phyloP scores from a whole-genome alignment of 495 filamentous ascomycete genomes.

The Neurospora sublineolata region DNA sequence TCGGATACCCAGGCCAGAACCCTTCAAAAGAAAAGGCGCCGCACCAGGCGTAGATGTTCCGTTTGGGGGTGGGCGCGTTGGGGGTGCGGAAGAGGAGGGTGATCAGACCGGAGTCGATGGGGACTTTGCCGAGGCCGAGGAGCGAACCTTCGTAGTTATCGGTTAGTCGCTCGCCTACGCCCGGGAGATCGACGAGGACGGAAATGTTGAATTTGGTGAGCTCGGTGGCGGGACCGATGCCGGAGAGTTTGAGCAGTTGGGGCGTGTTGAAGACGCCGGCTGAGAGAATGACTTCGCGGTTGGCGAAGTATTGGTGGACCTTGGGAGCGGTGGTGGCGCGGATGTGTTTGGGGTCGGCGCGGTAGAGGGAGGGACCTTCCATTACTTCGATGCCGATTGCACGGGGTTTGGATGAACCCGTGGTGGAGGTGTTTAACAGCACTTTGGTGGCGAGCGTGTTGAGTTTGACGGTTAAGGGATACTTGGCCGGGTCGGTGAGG shows the following conservation, averaged over 20 bases:
- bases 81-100: slow-evolving; percentile 32
- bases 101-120: slow-evolving; percentile 22
- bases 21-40: slow-evolving; percentile 34
- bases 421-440: slow-evolving; percentile 24
- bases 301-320: slow-evolving; percentile 25
- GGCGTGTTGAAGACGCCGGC: slow-evolving; percentile 46
- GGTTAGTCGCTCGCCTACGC: slow-evolving; percentile 47
- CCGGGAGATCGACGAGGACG: slow-evolving; percentile 39
- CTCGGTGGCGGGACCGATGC: slow-evolving; percentile 31
- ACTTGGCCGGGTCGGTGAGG: slow-evolving; percentile 32
- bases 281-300: slow-evolving; percentile 44
- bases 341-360: slow-evolving; percentile 31
- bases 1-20: slow-evolving; percentile 39
- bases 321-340: slow-evolving; percentile 15
- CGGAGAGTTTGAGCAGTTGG: slow-evolving; percentile 44
- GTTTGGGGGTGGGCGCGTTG: slow-evolving; percentile 26
- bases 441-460: slow-evolving; percentile 37
- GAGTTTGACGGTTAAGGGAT: slow-evolving; percentile 34
- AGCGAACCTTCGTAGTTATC: slow-evolving; percentile 43
- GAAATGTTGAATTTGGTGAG: slow-evolving; percentile 34
- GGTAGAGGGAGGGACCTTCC: slow-evolving; percentile 29
- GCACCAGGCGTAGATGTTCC: slow-evolving; percentile 38
- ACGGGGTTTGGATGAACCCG: slow-evolving; percentile 13
- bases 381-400: slow-evolving; percentile 38
- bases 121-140: slow-evolving; percentile 19